Percentiles rank a stretch among this genome's conserved stretches.
Conservation (phyloP, 176 grass and related monocot species). For the Phoenix roebelenii region DNA sequence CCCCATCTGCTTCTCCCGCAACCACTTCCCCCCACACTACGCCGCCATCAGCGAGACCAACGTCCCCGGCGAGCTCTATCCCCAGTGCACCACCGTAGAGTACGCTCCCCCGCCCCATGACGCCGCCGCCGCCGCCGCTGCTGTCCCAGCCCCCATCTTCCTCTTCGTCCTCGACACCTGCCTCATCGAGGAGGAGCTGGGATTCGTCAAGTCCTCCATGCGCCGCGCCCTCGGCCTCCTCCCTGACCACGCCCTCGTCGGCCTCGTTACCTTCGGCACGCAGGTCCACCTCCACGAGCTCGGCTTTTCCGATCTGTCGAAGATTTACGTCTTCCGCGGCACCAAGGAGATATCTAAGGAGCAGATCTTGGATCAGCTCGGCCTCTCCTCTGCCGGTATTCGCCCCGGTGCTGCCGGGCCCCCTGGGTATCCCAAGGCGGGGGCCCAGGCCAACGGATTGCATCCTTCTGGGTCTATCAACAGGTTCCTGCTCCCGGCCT, state of each 20-base stretch:
- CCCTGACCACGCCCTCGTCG: constrained; percentile 82
- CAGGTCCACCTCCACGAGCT: constrained; percentile 95
- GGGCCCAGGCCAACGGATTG: constrained; percentile 49
- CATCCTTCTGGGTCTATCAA: constrained; percentile 46
- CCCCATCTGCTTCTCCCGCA: constrained; percentile 85
- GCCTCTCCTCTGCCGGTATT: constrained; percentile 38
- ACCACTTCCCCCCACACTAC: constrained; percentile 93
- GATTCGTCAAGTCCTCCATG: constrained; percentile 70
- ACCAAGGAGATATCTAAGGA: constrained; percentile 95
- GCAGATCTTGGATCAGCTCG: constrained; percentile 94
- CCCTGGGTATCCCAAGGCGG: constrained; percentile 46
- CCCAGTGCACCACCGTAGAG: constrained; percentile 78
- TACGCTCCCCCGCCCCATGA: constrained; percentile 36
- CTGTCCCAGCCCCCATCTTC: constrained; percentile 43
- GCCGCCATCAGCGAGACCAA: constrained; percentile 69
- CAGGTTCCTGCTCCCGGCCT: constrained; percentile 82
- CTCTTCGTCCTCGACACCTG: constrained; percentile 94
- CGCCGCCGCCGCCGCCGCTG: constrained; percentile 26
- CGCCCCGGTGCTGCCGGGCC: constrained; percentile 3
- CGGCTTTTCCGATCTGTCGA: constrained; percentile 84
- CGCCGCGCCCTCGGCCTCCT: constrained; percentile 67
- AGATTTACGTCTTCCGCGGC: constrained; percentile 93
- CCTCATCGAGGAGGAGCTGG: constrained; percentile 96
- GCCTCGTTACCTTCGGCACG: constrained; percentile 86
- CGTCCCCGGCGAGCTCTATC: constrained; percentile 81